A percentile compares a stretch with the other conserved stretches of the same genome.
These are phyloP conservation scores for Theobroma grandiflorum DNA, from an alignment of 441 rosid species.

Conservation along the genomic window DNA sequence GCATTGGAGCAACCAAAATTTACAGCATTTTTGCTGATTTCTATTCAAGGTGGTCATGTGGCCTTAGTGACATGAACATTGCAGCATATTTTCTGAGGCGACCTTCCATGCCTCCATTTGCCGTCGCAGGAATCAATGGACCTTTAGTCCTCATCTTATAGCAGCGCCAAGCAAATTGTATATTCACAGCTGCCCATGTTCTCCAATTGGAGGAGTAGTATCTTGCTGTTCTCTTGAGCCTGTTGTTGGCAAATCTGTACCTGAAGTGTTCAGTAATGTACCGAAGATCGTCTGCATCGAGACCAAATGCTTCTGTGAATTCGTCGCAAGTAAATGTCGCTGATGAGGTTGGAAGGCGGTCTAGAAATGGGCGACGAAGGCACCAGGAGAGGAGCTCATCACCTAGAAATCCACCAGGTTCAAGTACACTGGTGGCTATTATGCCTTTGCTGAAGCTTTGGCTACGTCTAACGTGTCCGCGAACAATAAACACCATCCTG, in stretches of 20 bases:
- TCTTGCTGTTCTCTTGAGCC: constrained; percentile 61
- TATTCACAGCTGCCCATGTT: constrained; percentile 70
- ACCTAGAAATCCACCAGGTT: constrained; percentile 66
- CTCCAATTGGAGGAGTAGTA: constrained; percentile 72
- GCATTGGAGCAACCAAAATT: background rate
- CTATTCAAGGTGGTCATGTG: constrained; percentile 70
- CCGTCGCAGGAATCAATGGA: constrained; percentile 40
- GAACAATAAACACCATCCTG: constrained; percentile 60
- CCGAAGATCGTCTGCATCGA: constrained; percentile 50
- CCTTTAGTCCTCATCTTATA: constrained; percentile 51
- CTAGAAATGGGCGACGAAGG: constrained; percentile 62
- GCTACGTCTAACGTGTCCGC: constrained; percentile 50
- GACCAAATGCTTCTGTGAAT: constrained; percentile 53
- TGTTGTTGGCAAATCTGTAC: constrained; percentile 53
- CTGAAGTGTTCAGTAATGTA: constrained; percentile 69
- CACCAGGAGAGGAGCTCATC: constrained; percentile 74
- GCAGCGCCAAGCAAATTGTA: constrained; percentile 64
- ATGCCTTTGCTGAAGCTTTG: constrained; percentile 66
- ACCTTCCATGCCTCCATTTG: constrained; percentile 39
- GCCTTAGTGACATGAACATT: constrained; percentile 63
- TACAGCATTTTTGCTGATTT: background rate
- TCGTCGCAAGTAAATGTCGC: constrained; percentile 60
- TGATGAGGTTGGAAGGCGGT: constrained; percentile 64
- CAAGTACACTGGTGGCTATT: constrained; percentile 52
- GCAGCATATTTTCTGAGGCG: constrained; percentile 59